Base-by-base conservation (phyloP, 2,329 filamentous ascomycete genomes). In the Phaeomoniella chlamydospora region DNA sequence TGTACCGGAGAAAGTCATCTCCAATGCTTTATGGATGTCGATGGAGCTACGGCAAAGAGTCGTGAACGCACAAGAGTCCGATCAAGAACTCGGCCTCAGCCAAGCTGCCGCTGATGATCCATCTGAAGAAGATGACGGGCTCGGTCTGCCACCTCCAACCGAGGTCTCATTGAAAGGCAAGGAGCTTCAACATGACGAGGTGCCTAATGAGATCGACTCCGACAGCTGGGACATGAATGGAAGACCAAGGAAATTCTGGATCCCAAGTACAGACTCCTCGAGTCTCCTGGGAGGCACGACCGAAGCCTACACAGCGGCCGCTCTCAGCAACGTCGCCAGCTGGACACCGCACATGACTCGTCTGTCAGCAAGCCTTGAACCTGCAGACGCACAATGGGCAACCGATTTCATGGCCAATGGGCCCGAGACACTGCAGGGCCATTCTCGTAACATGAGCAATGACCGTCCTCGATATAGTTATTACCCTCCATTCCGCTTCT, bases 401-500 rank as follows among this genome's bases (percentile, higher is more conserved):
- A 61, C 66, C 2, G 68, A 72, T 44, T 71, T 71, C 45, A 60
- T 61, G 4, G 61, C 65, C 1, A 61, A 64, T 6, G 64, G 62
- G 2, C 56, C 58, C 14, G 18, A 26, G 34, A n/a, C 34, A 14
- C 16, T 5, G 11, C 13, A n/a, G 11, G 14, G 11, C 14, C 34
- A 36, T 30, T 29, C 18, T 14, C 32, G 32, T 17, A 12, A 34
- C 9, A 30, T 6, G 16, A 26, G 22, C 14, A 36, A 36, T 16
- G 34, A 36, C 5, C 43, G 33, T 18, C 45, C 44, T n/a, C 42
- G 41, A 3, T 74, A 66, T 44, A 69, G 67, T 6, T 58, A 69
- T 36, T 71, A 67, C 37, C 70, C 70, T 14, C 70, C 70, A 1
- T 74, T 74, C 49, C 61, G 70, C 15, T 74, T 74, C 42, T 64